Evolutionary conservation across 805 yeast species (phyloP), one percentile per base, ranked within the genome.

Genomic region (Candida multigemmis): DNA sequence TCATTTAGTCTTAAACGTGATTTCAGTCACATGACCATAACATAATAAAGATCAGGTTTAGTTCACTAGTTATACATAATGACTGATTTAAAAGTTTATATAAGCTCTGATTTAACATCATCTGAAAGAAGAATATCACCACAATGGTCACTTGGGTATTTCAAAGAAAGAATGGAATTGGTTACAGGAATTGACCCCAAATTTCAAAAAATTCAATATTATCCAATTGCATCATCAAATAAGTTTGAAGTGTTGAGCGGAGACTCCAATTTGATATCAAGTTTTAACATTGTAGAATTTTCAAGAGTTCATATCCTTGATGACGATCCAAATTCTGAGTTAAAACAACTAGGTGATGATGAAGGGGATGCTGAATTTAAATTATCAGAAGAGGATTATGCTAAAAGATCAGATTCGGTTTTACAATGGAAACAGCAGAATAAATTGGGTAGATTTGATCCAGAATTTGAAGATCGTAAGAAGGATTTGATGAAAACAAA

Each of bases 151-250:
- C 29, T 81, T 10, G 50, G 48, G 5, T 54, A 70, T 34, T 61
- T 83, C 26, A 68, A 72, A 36, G 36, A 50, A 21, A 64, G 70
- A 31, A 48, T 84, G 7, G 91, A 81, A 40, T 63, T 60, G 19
- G 71, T 82, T 34, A 81, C 94, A 0, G 95, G 95, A 2, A 69
- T 84, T 15, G 72, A 76, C 4, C 77, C 83, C 3, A 34, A 42
- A 9, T 55, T 48, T 32, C 94, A 78, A 43, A 53, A 53, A 10
- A 43, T 77, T 10, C 61, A 60, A 30, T 49, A 71, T 19, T 74
- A 70, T 38, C 53, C 58, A 6, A 40, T 51, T 3, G 46, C 59
- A 5, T 44, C 53, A 22, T 53, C 68, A 34, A 50, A 53, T 40
- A 63, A 55, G 26, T 44, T 46, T 46, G 25, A 34, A 17, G 48